A percentile compares a stretch with the other conserved stretches of the same genome.
Evolutionary conservation across 2,329 filamentous ascomycete genomes (phyloP).

Genomic region (Alternaria triticimaculans): DNA sequence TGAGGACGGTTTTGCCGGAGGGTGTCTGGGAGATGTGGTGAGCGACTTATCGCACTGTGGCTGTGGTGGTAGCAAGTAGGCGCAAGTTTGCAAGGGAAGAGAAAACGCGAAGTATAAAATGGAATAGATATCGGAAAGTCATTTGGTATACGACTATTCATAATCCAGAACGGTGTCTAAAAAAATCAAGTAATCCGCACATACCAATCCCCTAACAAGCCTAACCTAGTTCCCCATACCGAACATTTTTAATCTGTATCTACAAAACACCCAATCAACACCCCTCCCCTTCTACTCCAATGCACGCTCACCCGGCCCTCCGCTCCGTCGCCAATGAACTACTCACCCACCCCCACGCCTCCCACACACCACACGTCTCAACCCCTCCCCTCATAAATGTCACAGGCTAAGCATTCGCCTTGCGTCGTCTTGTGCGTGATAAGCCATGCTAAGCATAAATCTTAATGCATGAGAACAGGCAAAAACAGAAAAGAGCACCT

Average conservation of each 20-base stretch:
- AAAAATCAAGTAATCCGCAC: neutral
- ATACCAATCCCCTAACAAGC: too few relatives aligned
- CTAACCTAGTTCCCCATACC: neutral
- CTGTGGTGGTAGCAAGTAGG: neutral
- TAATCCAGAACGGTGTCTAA: neutral
- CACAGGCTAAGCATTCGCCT: neutral
- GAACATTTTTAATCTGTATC: neutral
- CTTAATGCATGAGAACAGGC: neutral
- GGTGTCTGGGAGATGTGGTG: conserved; percentile 89
- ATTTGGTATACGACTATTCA: neutral
- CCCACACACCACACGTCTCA: neutral
- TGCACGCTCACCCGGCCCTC: neutral
- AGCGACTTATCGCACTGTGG: neutral
- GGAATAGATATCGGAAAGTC: neutral
- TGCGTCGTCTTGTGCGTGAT: neutral
- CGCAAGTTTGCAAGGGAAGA: neutral
- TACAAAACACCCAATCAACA: neutral
- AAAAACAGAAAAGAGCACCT: neutral
- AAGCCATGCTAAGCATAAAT: neutral
- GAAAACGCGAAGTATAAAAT: neutral
- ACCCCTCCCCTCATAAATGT: neutral
- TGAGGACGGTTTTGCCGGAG: conserved; percentile 81
- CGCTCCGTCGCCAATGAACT: neutral
- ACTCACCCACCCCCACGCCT: neutral
- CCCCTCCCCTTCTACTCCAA: neutral